Evolutionary conservation across 73 alveolate genomes (phyloP).

Genomic region (Stentor roeselii): DNA sequence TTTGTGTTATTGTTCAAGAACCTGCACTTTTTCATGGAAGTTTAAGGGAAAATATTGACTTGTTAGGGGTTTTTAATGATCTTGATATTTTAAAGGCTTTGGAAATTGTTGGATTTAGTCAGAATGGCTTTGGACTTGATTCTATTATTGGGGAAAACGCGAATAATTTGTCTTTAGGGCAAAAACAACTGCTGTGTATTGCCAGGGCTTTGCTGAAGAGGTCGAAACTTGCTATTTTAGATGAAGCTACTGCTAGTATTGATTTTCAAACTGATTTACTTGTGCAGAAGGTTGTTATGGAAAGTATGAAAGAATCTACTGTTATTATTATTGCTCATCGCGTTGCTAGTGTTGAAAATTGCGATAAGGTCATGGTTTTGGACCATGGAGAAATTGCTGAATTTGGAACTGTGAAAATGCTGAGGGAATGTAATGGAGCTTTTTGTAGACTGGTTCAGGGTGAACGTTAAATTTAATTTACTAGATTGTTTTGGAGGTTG

Average conservation of each 20-base stretch:
- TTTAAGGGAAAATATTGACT: slow-evolving; percentile 71
- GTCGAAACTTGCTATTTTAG: slow-evolving; percentile 58
- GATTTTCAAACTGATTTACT: slow-evolving; percentile 70
- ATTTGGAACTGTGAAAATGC: too few relatives aligned
- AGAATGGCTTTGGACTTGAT: slow-evolving; percentile 68
- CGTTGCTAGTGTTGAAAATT: slow-evolving; percentile 57
- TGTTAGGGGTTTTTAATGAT: slow-evolving; percentile 59
- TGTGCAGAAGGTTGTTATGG: slow-evolving; percentile 52
- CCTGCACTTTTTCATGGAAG: slow-evolving; percentile 70
- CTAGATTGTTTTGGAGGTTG: too few relatives aligned
- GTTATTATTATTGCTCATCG: slow-evolving; percentile 79
- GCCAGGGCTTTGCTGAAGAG: slow-evolving; percentile 79
- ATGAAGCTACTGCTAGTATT: slow-evolving; percentile 79
- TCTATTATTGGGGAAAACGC: slow-evolving; percentile 82
- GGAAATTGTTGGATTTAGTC: slow-evolving; percentile 62
- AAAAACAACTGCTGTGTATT: slow-evolving; percentile 86
- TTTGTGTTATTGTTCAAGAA: slow-evolving; percentile 69
- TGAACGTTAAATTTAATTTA: too few relatives aligned
- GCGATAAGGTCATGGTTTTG: slow-evolving; percentile 65
- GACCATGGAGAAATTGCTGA: too few relatives aligned
- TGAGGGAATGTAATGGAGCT: too few relatives aligned
- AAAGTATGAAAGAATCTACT: slow-evolving; percentile 52
- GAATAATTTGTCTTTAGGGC: slow-evolving; percentile 86
- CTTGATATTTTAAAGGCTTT: slow-evolving; percentile 56
- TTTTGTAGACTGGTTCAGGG: too few relatives aligned